Percentiles rank a stretch among this genome's conserved stretches.
These are phyloP conservation scores for Fusarium sp. DNA, from an alignment of 2,329 filamentous ascomycete species.

Conservation along the genomic window DNA sequence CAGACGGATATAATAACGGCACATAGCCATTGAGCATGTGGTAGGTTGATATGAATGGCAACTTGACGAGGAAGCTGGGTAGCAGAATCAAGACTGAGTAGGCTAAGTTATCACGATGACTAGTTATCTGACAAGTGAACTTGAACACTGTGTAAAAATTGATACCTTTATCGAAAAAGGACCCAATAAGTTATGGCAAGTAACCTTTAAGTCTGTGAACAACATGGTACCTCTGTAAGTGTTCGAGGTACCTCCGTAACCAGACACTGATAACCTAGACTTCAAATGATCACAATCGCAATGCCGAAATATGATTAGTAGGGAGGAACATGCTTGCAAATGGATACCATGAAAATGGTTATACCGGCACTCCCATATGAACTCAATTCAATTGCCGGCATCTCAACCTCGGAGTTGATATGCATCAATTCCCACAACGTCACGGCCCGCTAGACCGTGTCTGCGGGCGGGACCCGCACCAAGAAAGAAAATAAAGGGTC, in stretches of 20 bases:
- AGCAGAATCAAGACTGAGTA: neutral
- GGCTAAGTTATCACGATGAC: neutral
- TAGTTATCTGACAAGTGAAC: neutral
- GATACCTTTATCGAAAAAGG: neutral
- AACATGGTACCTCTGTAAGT: neutral
- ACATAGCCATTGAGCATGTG: neutral
- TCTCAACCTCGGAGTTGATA: neutral
- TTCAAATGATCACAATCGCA: neutral
- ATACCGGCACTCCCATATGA: neutral
- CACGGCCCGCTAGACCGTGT: neutral
- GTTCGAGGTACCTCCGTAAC: neutral
- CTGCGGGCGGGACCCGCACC: neutral
- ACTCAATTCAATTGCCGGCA: neutral
- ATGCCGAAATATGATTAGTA: neutral
- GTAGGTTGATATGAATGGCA: neutral
- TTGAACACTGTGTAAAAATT: neutral
- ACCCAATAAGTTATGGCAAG: neutral
- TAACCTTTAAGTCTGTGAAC: neutral
- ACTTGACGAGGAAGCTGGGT: neutral
- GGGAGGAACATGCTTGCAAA: neutral
- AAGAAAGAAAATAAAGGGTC: conserved; percentile 7
- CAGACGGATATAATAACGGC: neutral
- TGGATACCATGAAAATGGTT: neutral
- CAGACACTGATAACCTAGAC: neutral
- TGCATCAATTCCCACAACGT: neutral